Base-by-base conservation (phyloP, 148 eudicot species). In the Chenopodium suecicum region DNA sequence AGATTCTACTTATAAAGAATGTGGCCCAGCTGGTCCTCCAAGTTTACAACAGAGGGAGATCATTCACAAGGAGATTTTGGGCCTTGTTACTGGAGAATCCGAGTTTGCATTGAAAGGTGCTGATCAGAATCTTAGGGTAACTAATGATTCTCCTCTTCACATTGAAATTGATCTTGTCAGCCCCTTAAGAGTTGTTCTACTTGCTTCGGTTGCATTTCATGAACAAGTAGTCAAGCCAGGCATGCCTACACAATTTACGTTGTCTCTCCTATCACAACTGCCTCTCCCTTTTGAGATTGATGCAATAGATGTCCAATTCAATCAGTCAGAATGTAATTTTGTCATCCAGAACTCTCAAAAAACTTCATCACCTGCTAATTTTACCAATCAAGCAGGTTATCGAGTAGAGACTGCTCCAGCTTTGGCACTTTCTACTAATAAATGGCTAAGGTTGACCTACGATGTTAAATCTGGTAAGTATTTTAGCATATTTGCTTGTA, bases 151-250 rank as follows among this genome's bases (percentile, higher is more conserved):
- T 81, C 93, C 97, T 44, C 90, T 97, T 84, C 92, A 88, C 83
- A 89, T 96, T 73, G 99, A 97, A 91, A 91, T 97, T 85, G 98
- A 97, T 89, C 95, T 87, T 82, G 95, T 97, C 80, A 97, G 98
- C 79, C 99, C 99, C 78, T 93, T 97, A 79, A 85, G 99, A 79
- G 89, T 88, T 79, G 94, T 84, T 73, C 90, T 97, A 78, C 95
- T 97, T 87, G 94, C 95, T 79, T 90, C 97, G 64, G 98, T 88
- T 86, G 92, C 99, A 80, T 97, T 97, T 88, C 97, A 97, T 86
- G 98, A 94, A 77, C 98, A 93, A 83, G 86, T 83, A 64, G 92
- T 94, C 74, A 94, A 97, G 91, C 99, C 95, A 44, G 92, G 97
- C 74, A 82, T 78, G 83, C 86, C 92, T 23, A 86, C 92, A 1